Conservation (phyloP, 306 rosid genomes). For the Pyrus communis region DNA sequence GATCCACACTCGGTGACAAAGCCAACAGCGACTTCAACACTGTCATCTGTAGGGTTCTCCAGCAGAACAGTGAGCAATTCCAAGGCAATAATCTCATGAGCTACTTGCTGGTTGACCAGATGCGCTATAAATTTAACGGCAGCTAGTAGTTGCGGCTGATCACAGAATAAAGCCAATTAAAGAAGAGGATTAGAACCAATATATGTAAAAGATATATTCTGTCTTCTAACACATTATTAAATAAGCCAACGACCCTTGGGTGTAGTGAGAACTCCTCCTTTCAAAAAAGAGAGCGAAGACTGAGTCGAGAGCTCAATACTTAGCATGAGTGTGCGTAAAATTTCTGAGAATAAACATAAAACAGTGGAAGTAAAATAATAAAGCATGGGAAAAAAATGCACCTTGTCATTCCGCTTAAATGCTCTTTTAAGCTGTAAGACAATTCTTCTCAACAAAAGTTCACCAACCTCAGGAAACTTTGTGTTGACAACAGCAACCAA, state of each 20-base stretch:
- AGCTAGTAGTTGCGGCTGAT: conserved; percentile 86
- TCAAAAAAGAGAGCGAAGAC: neutral
- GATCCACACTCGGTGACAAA: conserved; percentile 93
- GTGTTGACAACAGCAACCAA: conserved; percentile 89
- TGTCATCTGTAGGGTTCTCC: conserved; percentile 86
- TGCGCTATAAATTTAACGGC: conserved; percentile 93
- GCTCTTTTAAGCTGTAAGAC: conserved; percentile 91
- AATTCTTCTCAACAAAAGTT: conserved; percentile 79
- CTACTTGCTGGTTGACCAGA: conserved; percentile 89
- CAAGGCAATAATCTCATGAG: conserved; percentile 82
- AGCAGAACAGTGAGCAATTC: conserved; percentile 85
- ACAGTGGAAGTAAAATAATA: neutral
- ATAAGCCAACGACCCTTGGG: neutral
- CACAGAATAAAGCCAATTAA: conserved; percentile 15
- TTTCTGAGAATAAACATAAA: neutral
- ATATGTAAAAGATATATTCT: neutral
- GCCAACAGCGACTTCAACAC: conserved; percentile 98
- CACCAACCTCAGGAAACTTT: conserved; percentile 87
- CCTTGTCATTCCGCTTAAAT: conserved; percentile 92
- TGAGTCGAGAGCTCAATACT: neutral
- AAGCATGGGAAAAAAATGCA: conserved; percentile 4
- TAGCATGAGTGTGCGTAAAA: neutral
- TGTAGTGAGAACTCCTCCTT: neutral
- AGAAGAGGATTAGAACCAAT: neutral
- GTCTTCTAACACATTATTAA: neutral